phyloP scores from a whole-genome alignment of 495 filamentous ascomycete species.

The Neurospora sp. region DNA sequence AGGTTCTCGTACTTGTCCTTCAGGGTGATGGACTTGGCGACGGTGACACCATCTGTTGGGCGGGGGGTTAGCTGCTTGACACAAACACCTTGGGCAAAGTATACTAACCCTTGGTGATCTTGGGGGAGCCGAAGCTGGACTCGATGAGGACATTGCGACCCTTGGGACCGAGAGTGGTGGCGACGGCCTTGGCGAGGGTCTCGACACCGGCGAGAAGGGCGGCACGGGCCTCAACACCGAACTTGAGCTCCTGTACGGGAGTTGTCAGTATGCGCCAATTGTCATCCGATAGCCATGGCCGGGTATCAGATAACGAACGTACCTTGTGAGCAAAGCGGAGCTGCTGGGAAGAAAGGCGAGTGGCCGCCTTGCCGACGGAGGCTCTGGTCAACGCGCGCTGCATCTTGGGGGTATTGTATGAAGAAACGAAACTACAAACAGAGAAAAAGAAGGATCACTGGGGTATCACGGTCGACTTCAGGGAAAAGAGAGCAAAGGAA shows the following conservation, averaged over 20 bases:
- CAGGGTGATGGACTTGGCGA: conserved; percentile 82
- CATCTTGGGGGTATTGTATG: conserved; percentile 23
- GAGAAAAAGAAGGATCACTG: conserved; percentile 3
- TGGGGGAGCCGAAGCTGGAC: conserved; percentile 93
- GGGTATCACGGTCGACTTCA: conserved; percentile 15
- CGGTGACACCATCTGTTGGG: conserved; percentile 76
- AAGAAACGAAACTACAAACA: conserved; percentile 5
- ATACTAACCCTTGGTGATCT: conserved; percentile 92
- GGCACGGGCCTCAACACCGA: conserved; percentile 89
- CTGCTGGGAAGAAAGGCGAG: conserved; percentile 62
- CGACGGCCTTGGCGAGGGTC: conserved; percentile 90
- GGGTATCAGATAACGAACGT: conserved; percentile 17
- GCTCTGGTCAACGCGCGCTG: conserved; percentile 43
- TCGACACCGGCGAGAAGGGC: conserved; percentile 88
- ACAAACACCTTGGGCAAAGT: background rate
- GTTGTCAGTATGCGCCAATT: conserved; percentile 4
- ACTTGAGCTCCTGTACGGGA: conserved; percentile 75
- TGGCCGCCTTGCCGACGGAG: conserved; percentile 49
- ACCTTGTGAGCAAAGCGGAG: conserved; percentile 94
- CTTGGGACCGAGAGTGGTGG: conserved; percentile 94
- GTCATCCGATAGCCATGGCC: conserved; percentile 3
- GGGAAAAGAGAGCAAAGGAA: conserved; percentile 2
- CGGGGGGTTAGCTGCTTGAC: conserved; percentile 4
- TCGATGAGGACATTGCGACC: conserved; percentile 97
- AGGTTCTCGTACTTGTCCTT: conserved; percentile 99